Base-by-base conservation (phyloP, 305 asterid species). In the Nicotiana rustica region DNA sequence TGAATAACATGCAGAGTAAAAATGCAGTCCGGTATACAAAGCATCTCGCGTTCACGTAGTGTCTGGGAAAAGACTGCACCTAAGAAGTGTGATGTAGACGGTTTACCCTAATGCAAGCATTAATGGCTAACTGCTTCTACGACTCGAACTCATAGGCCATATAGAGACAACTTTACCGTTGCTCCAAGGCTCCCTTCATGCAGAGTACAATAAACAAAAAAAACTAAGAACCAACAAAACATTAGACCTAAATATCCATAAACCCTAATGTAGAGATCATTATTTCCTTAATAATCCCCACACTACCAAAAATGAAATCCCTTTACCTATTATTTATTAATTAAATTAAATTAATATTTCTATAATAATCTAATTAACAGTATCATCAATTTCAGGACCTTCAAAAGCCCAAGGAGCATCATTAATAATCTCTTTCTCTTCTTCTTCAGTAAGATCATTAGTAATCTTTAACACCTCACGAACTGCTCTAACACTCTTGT, bases 361-460 rank as follows among this genome's bases (percentile, higher is more conserved):
- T 71, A 19, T 5, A 6, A 41, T 70, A 19, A 47, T 5, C 21
- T 73, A 73, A 14, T 76, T 76, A 1, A 76, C 49, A 21, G 47
- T 76, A 76, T 70, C 80, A 73, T 82, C 84, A 38, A 47, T 78
- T n/a, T 82, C 79, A 21, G 67, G 55, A 9, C 85, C 77, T 77
- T 82, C 82, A 82, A 82, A 82, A 5, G 60, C 67, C 83, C 83
- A 83, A 9, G 64, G 35, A 9, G 81, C 13, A 8, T 78, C 57
- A 14, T 68, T 4, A 8, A 77, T 77, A 57, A 83, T 19, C 2
- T 10, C 41, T 18, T 2, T 21, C 56, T 83, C 86, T 79, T 83
- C 83, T 62, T 83, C 80, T 6, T 49, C 64, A 2, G 85, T 77
- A 0, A 52, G 38, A 57, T 83, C 82, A 67, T 83, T 83, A 6